Conservation (phyloP, 306 rosid species). For the Lagenaria siceraria region DNA sequence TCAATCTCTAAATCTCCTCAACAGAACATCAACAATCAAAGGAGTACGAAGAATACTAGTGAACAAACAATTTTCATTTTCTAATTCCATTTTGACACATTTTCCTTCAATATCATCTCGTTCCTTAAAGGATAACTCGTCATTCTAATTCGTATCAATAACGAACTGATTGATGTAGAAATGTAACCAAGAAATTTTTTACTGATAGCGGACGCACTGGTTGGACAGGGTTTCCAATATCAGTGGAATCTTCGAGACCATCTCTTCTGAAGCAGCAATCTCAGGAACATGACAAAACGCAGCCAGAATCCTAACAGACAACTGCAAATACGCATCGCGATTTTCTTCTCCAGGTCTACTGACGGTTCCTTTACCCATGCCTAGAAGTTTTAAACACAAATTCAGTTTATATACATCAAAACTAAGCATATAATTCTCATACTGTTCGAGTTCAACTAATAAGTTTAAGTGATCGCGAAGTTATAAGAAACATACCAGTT, state of each 20-base stretch:
- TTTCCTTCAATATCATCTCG: not conserved
- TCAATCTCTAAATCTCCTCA: not conserved
- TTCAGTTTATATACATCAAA: not conserved
- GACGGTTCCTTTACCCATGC: slow-evolving; percentile 45
- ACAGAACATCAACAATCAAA: not conserved
- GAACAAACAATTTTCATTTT: not conserved
- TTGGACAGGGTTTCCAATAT: slow-evolving; percentile 46
- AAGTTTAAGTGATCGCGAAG: not conserved
- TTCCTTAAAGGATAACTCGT: not conserved
- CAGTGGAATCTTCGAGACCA: slow-evolving; percentile 50
- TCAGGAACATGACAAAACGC: slow-evolving; percentile 72
- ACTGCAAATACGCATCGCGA: slow-evolving; percentile 60
- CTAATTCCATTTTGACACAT: not conserved
- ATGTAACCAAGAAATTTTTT: not conserved
- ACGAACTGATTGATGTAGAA: not conserved
- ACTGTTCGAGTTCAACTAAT: not conserved
- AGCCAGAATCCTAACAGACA: slow-evolving; percentile 69
- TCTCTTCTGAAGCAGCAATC: slow-evolving; percentile 61
- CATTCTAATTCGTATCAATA: not conserved
- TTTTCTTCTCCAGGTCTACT: slow-evolving; percentile 26
- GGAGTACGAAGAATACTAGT: not conserved
- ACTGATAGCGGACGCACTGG: slow-evolving; percentile 31
- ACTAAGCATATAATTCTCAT: not conserved
- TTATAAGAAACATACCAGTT: slow-evolving; percentile 36
- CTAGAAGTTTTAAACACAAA: slow-evolving; percentile 13